Conservation (phyloP, 2,329 filamentous ascomycete species). For the Dactylellina drechsleri region DNA sequence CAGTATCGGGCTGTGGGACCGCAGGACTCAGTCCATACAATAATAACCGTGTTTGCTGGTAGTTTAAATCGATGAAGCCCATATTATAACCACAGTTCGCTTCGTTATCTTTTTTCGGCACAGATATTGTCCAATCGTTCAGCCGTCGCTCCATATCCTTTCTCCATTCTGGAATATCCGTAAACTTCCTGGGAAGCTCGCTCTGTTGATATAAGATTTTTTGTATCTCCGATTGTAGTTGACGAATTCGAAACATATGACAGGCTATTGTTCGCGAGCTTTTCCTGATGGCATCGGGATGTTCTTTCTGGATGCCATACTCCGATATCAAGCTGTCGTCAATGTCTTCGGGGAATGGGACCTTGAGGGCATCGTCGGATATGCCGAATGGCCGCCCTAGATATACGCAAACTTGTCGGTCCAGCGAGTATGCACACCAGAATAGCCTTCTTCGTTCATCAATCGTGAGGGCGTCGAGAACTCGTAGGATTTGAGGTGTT, state of each 20-base stretch:
- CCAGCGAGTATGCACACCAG: slow-evolving; percentile 97
- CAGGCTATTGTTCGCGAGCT: slow-evolving; percentile 90
- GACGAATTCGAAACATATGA: slow-evolving; percentile 87
- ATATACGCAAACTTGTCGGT: slow-evolving; percentile 89
- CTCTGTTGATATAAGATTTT: slow-evolving; percentile 92
- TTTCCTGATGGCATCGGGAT: slow-evolving; percentile 60
- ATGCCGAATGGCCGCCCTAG: slow-evolving; percentile 93
- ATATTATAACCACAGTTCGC: slow-evolving; percentile 57
- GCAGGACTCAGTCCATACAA: slow-evolving; percentile 58
- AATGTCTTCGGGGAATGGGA: slow-evolving; percentile 86
- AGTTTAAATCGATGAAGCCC: slow-evolving; percentile 58
- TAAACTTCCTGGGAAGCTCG: slow-evolving; percentile 80
- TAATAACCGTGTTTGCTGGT: slow-evolving; percentile 57
- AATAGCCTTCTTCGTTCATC: slow-evolving; percentile 87
- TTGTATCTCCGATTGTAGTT: slow-evolving; percentile 92
- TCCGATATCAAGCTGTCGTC: slow-evolving; percentile 89
- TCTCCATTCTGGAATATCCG: slow-evolving; percentile 87
- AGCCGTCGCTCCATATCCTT: slow-evolving; percentile 85
- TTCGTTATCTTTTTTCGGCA: slow-evolving; percentile 56
- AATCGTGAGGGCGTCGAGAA: slow-evolving; percentile 71
- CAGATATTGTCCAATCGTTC: slow-evolving; percentile 79
- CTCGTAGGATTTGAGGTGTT: slow-evolving; percentile 66
- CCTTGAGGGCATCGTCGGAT: slow-evolving; percentile 92
- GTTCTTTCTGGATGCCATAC: slow-evolving; percentile 74
- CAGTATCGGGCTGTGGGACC: slow-evolving; percentile 55